These are phyloP conservation scores for Arctium minus DNA, from an alignment of 129 eudicot species.

Conservation along the genomic window DNA sequence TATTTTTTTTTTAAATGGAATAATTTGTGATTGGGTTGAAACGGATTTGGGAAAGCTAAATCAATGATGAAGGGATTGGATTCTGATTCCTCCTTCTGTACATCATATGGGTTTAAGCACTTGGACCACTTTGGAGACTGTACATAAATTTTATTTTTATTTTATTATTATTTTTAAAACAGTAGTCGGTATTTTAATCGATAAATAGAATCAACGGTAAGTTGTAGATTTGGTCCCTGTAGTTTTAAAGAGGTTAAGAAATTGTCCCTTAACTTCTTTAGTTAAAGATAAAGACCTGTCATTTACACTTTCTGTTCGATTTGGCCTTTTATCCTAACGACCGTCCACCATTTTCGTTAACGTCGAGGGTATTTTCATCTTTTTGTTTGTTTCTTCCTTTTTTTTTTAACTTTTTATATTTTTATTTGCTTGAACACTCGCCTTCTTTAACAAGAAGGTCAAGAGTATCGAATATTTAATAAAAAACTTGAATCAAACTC, in stretches of 20 bases:
- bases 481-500: too few species aligned
- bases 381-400: background rate
- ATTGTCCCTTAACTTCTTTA: background rate
- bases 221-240: background rate
- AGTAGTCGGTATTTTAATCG: background rate
- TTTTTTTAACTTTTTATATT: too few species aligned
- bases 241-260: background rate
- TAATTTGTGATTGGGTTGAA: conserved; percentile 35
- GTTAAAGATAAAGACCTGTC: background rate
- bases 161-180: background rate
- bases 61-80: conserved; percentile 53
- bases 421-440: background rate
- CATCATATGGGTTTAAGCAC: conserved; percentile 39
- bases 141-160: background rate
- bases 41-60: conserved; percentile 51
- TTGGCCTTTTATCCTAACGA: background rate
- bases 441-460: too few species aligned
- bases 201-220: background rate
- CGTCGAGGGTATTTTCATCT: background rate
- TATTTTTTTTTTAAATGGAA: background rate
- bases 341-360: background rate
- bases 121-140: conserved; percentile 55
- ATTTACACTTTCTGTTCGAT: background rate
- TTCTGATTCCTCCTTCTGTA: conserved; percentile 35
- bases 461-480: too few species aligned